Percentiles rank a stretch among this genome's conserved stretches.
phyloP scores from a whole-genome alignment of 805 yeast species.

The Candida vartiovaarae region DNA sequence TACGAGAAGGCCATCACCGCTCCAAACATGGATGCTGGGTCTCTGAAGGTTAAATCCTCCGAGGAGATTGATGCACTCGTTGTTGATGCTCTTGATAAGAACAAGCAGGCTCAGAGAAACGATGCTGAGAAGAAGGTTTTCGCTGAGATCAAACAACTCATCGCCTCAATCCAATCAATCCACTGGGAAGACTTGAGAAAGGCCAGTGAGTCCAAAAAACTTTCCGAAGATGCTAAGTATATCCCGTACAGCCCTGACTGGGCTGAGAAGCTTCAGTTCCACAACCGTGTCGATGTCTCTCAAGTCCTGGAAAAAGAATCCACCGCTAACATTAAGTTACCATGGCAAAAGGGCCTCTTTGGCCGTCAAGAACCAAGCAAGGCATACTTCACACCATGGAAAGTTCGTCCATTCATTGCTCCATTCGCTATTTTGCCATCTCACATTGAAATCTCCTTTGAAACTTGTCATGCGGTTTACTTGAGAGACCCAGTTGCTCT shows the following conservation, averaged over 20 bases:
- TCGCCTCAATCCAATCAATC: constrained; percentile 16
- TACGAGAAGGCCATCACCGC: constrained; percentile 13
- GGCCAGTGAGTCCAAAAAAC: constrained; percentile 25
- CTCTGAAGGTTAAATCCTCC: constrained; percentile 9
- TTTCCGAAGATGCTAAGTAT: constrained; percentile 18
- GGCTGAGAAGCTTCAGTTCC: constrained; percentile 39
- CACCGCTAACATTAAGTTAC: constrained; percentile 49
- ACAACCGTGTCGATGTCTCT: constrained; percentile 37
- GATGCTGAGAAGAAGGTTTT: constrained; percentile 26
- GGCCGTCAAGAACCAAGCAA: constrained; percentile 75
- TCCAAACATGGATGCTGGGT: constrained; percentile 10
- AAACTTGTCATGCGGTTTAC: constrained; percentile 94
- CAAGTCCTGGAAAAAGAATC: constrained; percentile 45
- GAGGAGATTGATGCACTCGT: constrained; percentile 8
- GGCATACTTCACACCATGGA: constrained; percentile 95
- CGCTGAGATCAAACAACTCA: constrained; percentile 20
- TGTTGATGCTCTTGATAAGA: constrained; percentile 9
- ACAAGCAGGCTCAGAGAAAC: constrained; percentile 15
- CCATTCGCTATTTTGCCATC: constrained; percentile 90
- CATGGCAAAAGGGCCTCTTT: constrained; percentile 75
- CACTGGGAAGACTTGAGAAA: constrained; percentile 24
- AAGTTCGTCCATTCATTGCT: constrained; percentile 86
- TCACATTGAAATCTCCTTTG: constrained; percentile 84
- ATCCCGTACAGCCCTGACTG: constrained; percentile 43
- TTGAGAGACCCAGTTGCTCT: constrained; percentile 95